Evolutionary conservation across 2,329 filamentous ascomycete genomes (phyloP).

Genomic region (Fusarium sp.): DNA sequence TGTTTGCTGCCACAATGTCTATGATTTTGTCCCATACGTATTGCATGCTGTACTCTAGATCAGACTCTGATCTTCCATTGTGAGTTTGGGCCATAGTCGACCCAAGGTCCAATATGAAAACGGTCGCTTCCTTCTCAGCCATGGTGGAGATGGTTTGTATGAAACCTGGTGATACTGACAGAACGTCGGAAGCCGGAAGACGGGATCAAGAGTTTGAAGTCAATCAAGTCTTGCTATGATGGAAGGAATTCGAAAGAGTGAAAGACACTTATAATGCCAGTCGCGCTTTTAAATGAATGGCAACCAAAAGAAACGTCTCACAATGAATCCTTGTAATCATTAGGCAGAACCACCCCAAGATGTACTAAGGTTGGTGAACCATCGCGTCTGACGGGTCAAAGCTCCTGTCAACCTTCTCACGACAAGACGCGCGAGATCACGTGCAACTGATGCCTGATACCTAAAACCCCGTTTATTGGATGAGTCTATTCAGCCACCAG

Average conservation of each 20-base stretch:
- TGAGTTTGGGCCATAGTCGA: conserved; percentile 80
- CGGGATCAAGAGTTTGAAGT: background rate
- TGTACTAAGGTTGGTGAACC: background rate
- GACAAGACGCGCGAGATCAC: background rate
- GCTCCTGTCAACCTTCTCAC: background rate
- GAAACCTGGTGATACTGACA: background rate
- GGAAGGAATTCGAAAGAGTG: background rate
- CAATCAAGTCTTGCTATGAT: background rate
- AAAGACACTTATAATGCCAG: background rate
- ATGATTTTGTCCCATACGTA: conserved; percentile 94
- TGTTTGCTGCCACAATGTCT: conserved; percentile 72
- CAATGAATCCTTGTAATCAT: conserved; percentile 34
- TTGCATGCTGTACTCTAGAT: conserved; percentile 88
- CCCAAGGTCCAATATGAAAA: conserved; percentile 92
- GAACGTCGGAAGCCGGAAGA: background rate
- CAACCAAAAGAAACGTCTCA: conserved; percentile 23
- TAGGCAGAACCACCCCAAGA: conserved; percentile 35
- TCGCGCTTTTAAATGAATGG: conserved; percentile 23
- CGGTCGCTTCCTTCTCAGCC: conserved; percentile 91
- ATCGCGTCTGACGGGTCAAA: background rate
- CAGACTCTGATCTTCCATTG: conserved; percentile 76
- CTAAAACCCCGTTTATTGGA: background rate
- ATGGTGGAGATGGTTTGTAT: conserved; percentile 58
- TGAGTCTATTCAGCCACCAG: background rate
- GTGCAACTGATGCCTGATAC: background rate